phyloP scores from a whole-genome alignment of 768 basidiomycete genomes.

The Phaeotremella skinneri region DNA sequence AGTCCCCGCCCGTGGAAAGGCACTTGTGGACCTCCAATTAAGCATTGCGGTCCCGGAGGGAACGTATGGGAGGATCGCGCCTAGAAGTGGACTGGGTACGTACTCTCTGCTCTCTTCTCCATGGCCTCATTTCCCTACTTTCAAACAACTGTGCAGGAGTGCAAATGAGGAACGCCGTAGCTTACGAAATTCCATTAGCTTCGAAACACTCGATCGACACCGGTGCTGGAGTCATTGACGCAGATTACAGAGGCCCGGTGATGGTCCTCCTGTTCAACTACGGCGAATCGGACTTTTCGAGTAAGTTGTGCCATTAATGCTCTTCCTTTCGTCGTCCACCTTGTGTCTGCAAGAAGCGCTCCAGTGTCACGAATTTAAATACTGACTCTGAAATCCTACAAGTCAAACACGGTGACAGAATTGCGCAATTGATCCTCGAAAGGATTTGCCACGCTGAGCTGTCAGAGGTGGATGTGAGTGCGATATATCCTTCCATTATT shows the following conservation, averaged over 20 bases:
- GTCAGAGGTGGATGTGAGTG: conserved; percentile 74
- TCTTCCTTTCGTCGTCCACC: no score
- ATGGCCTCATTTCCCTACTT: no score
- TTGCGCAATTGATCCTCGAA: conserved; percentile 93
- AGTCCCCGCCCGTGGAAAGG: conserved; percentile 87
- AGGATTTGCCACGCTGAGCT: conserved; percentile 81
- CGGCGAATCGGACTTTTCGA: conserved; percentile 82
- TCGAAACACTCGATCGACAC: conserved; percentile 98
- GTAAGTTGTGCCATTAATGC: no score
- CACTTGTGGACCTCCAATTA: conserved; percentile 82
- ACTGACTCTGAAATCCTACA: neutral
- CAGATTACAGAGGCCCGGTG: conserved; percentile 88
- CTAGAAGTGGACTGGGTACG: conserved; percentile 89
- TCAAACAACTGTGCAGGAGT: neutral
- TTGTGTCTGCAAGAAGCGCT: no score
- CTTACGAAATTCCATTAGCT: conserved; percentile 56
- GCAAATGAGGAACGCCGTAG: neutral
- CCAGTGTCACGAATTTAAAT: neutral
- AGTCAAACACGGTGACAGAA: conserved; percentile 92
- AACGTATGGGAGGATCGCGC: conserved; percentile 94
- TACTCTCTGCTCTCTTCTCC: conserved; percentile 18
- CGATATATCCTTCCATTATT: neutral
- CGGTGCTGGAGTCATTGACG: conserved; percentile 94
- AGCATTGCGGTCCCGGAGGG: conserved; percentile 90
- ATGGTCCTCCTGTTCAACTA: conserved; percentile 91